Evolutionary conservation across 768 basidiomycete species (phyloP), one percentile per base, ranked within the genome.

Genomic region (Russula griseocarnosa): DNA sequence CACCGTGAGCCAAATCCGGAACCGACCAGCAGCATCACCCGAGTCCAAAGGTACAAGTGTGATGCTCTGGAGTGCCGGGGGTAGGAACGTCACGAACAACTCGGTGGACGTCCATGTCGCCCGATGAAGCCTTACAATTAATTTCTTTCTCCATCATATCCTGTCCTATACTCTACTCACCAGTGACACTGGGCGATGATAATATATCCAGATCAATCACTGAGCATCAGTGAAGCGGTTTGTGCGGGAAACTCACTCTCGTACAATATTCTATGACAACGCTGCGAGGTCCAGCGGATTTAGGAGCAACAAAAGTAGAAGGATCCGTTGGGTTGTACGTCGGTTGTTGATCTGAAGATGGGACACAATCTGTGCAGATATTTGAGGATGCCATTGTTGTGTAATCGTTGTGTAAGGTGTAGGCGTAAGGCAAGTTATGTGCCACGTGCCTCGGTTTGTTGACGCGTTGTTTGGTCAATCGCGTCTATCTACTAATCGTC

Each of bases 71-170:
- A 97, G 75, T 1, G 76, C 71, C 0, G 93, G 93, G 30, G 91
- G 84, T 13, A 93, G 89, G 74, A 98, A 98, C 1, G 95, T 97
- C 40, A 96, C 75, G 69, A 94, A 83, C 18, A 98, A 80, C 69
- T 97, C 95, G 0, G 94, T 97, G 66, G 92, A 89, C n/a, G 87
- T 82, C 95, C 95, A 98, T 13, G 85, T 86, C 36, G 95, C 94
- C 69, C 94, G 83, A 69, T 95, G 94, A 44, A 94, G 81, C 94
- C 94, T 95, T 70, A 38, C 56, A 56, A 32, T 51, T 16, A 51
- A 60, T 30, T 34, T 32, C n/a, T 14, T 22, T 46, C 34, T 52
- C 46, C 9, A 22, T 55, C 5, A 10, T 10, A 47, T 50, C 30
- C 11, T 3, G 11, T 20, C 24, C 11, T 20, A 26, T 26, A 24